Percentiles rank a stretch among this genome's conserved stretches.
Evolutionary conservation across 345 rosid genomes (phyloP).

Genomic region (Aethionema arabicum): DNA sequence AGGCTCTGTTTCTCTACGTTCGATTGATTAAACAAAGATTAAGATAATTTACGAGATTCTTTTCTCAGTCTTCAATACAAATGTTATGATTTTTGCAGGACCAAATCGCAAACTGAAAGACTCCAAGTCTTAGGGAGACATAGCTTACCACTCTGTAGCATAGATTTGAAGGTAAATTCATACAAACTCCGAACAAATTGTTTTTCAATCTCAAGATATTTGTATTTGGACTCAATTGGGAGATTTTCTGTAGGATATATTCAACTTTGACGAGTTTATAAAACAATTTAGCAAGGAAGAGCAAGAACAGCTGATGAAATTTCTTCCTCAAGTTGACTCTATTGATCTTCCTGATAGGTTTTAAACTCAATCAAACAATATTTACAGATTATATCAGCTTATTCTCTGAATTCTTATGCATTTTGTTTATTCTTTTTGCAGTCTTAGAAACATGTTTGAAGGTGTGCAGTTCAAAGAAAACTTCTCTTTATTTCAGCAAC

Average conservation of each 20-base stretch:
- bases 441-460: slow-evolving; percentile 77
- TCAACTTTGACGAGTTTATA: slow-evolving; percentile 75
- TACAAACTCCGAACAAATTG: slow-evolving; percentile 3
- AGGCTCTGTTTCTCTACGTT: not conserved
- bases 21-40: not conserved
- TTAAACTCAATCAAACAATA: slow-evolving; percentile 12
- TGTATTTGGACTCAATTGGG: not conserved
- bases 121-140: slow-evolving; percentile 50
- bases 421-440: slow-evolving; percentile 39
- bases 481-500: slow-evolving; percentile 61
- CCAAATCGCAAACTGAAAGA: slow-evolving; percentile 53
- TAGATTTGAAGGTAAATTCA: slow-evolving; percentile 75
- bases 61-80: not conserved
- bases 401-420: slow-evolving; percentile 12
- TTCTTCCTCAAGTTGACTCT: slow-evolving; percentile 65
- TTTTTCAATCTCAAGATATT: slow-evolving; percentile 1
- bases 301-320: slow-evolving; percentile 67
- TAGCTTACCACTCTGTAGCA: slow-evolving; percentile 61
- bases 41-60: slow-evolving; percentile 4
- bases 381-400: slow-evolving; percentile 1
- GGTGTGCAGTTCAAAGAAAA: slow-evolving; percentile 80
- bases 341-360: slow-evolving; percentile 60
- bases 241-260: slow-evolving; percentile 52
- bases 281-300: slow-evolving; percentile 67
- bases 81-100: slow-evolving; percentile 54